Evolutionary conservation across 306 rosid species (phyloP).

Genomic region (Begonia loranthoides): DNA sequence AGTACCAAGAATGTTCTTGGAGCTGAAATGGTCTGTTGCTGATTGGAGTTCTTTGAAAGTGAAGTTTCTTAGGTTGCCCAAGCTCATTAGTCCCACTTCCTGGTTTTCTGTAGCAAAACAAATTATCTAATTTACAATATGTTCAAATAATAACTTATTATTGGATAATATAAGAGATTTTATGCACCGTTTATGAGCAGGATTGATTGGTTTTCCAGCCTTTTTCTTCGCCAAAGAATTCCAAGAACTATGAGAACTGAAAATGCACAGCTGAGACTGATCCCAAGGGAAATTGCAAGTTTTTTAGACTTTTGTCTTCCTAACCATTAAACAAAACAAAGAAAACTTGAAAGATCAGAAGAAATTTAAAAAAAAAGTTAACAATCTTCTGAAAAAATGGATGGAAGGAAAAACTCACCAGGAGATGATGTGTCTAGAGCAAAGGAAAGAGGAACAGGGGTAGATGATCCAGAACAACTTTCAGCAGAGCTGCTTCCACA

Average conservation of each 20-base stretch:
- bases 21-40: constrained; percentile 67
- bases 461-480: constrained; percentile 66
- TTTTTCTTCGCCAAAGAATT: constrained; percentile 48
- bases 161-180: not conserved
- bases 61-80: constrained; percentile 79
- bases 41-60: constrained; percentile 76
- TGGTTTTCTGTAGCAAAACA: constrained; percentile 30
- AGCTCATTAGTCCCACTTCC: constrained; percentile 66
- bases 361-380: not conserved
- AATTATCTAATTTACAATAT: not conserved
- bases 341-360: constrained; percentile 1
- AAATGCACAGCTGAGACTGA: constrained; percentile 50
- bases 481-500: constrained; percentile 60
- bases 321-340: constrained; percentile 4
- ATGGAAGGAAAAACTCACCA: constrained; percentile 21
- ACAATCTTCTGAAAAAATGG: not conserved
- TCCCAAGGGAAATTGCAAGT: constrained; percentile 74
- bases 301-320: constrained; percentile 52
- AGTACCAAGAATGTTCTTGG: constrained; percentile 80
- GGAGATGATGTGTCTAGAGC: constrained; percentile 35
- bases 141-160: not conserved
- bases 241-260: constrained; percentile 38
- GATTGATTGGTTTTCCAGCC: constrained; percentile 41
- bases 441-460: constrained; percentile 44
- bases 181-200: constrained; percentile 46